Conservation (phyloP, 768 basidiomycete genomes). For the Boletus subcaerulescens region DNA sequence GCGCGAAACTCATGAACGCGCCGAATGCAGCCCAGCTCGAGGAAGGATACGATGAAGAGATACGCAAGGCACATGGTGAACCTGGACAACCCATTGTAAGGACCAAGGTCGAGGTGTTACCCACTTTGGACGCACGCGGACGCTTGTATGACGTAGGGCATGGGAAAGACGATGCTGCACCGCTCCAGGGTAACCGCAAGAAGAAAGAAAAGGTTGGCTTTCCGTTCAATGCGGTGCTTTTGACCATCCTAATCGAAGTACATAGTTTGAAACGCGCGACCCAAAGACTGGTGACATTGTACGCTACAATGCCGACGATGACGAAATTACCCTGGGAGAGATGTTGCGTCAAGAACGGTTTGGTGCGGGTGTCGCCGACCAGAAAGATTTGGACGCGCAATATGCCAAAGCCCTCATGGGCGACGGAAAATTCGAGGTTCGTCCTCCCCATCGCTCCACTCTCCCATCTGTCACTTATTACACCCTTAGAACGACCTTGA, state of each 20-base stretch:
- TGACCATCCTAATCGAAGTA: background rate
- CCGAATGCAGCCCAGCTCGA: constrained; percentile 77
- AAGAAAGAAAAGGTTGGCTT: constrained; percentile 66
- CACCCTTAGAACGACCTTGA: constrained; percentile 72
- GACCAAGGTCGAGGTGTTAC: constrained; percentile 77
- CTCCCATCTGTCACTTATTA: background rate
- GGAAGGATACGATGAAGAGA: constrained; percentile 77
- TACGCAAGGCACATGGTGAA: constrained; percentile 47
- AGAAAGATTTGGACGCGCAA: constrained; percentile 88
- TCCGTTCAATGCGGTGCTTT: background rate
- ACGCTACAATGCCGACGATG: constrained; percentile 89
- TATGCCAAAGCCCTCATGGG: constrained; percentile 85
- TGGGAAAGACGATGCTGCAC: constrained; percentile 56
- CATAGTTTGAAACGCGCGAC: constrained; percentile 84
- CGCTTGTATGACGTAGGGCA: constrained; percentile 88
- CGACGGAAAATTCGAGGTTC: constrained; percentile 83
- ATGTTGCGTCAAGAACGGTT: constrained; percentile 92
- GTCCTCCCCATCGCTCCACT: constrained; percentile 7
- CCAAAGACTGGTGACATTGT: constrained; percentile 86
- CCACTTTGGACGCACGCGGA: constrained; percentile 83
- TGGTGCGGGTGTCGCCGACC: constrained; percentile 83
- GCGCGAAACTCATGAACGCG: constrained; percentile 84
- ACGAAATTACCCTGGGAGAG: constrained; percentile 80
- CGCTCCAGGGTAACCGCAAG: constrained; percentile 66
- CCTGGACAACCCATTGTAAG: constrained; percentile 39